Evolutionary conservation across 176 grass and related monocot genomes (phyloP).

Genomic region (Aegilops sharonensis): DNA sequence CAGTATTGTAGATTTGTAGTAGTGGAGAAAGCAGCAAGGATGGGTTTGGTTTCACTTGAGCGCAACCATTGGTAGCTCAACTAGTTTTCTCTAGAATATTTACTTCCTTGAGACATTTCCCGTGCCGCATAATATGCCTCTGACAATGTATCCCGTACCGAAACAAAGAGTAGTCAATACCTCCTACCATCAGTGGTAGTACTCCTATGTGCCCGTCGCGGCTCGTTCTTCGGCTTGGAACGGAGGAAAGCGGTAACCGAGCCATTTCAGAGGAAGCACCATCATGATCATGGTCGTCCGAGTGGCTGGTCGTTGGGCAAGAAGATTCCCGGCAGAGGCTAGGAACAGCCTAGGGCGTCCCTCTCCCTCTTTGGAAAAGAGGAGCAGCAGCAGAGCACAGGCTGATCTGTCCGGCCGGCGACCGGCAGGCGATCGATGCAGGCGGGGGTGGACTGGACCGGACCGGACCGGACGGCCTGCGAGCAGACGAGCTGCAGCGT

Average conservation of each 20-base stretch:
- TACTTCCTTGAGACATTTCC: not conserved
- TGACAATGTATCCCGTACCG: not conserved
- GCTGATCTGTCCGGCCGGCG: not conserved
- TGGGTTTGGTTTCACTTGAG: no score
- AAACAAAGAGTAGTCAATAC: not conserved
- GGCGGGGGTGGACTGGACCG: not conserved
- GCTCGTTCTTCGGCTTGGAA: not conserved
- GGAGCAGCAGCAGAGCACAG: not conserved
- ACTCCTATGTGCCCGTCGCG: not conserved
- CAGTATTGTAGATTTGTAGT: not conserved
- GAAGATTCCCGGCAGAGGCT: not conserved
- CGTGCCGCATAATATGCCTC: not conserved
- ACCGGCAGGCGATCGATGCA: no score
- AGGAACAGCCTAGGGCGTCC: not conserved
- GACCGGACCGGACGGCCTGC: not conserved
- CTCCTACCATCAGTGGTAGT: not conserved
- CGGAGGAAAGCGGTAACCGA: not conserved
- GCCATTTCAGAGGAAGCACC: not conserved
- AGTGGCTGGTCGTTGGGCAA: not conserved
- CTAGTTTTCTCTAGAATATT: not conserved
- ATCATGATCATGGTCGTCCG: not conserved
- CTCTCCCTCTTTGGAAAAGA: not conserved
- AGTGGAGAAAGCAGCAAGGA: no score
- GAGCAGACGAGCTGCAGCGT: conserved; percentile 51
- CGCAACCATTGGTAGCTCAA: not conserved